Conservation (phyloP, 352 stramenopile genomes). For the Globisporangium paroecandrum region DNA sequence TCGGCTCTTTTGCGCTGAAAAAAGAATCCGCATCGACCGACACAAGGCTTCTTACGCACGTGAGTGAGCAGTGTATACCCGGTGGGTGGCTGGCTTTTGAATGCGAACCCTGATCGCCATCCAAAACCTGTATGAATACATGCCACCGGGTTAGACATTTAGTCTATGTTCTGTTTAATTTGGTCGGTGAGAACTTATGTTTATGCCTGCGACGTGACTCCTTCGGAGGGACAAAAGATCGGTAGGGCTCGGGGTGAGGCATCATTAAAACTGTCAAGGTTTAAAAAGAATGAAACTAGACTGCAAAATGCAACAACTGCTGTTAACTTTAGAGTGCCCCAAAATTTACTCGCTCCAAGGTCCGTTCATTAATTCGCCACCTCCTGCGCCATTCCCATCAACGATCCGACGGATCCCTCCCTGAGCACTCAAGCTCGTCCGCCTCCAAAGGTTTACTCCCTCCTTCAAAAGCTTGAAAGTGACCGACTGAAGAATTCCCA, state of each 20-base stretch:
- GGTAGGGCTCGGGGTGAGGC: neutral
- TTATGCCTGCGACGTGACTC: neutral
- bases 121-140: constrained; percentile 3
- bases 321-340: too few relatives aligned
- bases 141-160: neutral
- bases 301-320: too few relatives aligned
- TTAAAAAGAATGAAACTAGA: too few relatives aligned
- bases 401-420: too few relatives aligned
- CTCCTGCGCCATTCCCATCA: too few relatives aligned
- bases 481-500: neutral
- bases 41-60: neutral
- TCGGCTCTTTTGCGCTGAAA: constrained; percentile 10
- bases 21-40: constrained; percentile 8
- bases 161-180: neutral
- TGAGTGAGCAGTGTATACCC: neutral
- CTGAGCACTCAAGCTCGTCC: too few relatives aligned
- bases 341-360: too few relatives aligned
- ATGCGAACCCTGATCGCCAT: neutral
- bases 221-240: neutral
- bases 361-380: too few relatives aligned
- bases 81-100: constrained; percentile 5
- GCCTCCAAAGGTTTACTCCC: neutral
- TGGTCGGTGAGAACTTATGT: neutral
- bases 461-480: neutral
- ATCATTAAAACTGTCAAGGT: too few relatives aligned